Conservation (phyloP, 441 rosid species). For the Brassica hybrid region DNA sequence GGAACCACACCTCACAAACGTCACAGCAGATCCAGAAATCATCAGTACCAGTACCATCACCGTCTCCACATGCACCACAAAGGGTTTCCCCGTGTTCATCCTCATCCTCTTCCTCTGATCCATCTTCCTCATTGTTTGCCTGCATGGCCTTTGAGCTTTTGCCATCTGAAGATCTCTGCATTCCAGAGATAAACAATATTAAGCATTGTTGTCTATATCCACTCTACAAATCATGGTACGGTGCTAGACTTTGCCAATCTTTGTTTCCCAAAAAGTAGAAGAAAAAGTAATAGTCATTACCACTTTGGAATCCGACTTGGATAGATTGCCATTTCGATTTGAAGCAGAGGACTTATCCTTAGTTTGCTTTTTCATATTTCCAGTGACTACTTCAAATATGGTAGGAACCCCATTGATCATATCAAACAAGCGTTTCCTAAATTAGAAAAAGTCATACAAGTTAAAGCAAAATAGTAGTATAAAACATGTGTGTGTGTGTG, state of each 20-base stretch:
- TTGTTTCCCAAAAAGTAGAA: not conserved
- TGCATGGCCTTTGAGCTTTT: constrained; percentile 49
- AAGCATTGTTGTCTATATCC: not conserved
- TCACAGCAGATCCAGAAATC: constrained; percentile 9
- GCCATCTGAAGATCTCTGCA: constrained; percentile 44
- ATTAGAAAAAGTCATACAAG: not conserved
- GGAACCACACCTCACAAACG: constrained; percentile 8
- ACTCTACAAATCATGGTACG: not conserved
- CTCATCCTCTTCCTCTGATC: constrained; percentile 53
- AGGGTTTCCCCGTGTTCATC: constrained; percentile 76
- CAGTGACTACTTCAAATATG: constrained; percentile 59
- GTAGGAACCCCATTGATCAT: constrained; percentile 66
- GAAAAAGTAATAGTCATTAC: constrained; percentile 38
- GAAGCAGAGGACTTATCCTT: constrained; percentile 47
- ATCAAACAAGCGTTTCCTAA: constrained; percentile 59
- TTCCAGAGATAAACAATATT: not conserved
- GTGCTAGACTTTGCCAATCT: not conserved
- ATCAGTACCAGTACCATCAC: constrained; percentile 44
- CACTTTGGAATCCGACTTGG: constrained; percentile 52
- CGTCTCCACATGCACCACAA: constrained; percentile 77
- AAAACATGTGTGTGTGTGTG: not conserved
- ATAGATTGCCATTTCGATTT: constrained; percentile 57
- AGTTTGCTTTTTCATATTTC: constrained; percentile 44
- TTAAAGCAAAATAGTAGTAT: not conserved
- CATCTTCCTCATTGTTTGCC: constrained; percentile 65